Evolutionary conservation across 345 rosid genomes (phyloP), one percentile per base, ranked within the genome.

Genomic region (Brassica rapa): DNA sequence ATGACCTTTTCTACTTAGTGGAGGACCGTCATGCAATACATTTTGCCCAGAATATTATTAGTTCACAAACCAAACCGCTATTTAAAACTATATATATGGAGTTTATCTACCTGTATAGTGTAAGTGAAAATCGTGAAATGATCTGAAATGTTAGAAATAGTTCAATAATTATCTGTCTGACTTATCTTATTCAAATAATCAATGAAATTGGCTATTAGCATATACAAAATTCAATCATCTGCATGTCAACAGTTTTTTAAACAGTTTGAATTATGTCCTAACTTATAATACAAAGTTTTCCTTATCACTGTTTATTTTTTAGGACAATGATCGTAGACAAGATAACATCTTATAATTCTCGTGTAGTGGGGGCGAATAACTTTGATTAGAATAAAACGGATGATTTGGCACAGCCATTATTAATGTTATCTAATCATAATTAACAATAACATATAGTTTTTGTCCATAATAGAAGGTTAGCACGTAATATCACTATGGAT

Each of bases 401-500:
- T 24, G 32, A 25, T 61, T 61, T 61, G 35, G 33, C 16, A 25
- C 33, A 25, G 51, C 7, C 1, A 62, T 68, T n/a, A 68, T 10
- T 62, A 23, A 32, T 76, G 24, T 9, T 25, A 67, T 43, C 10
- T 41, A 39, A 39, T 56, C 43, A 5, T 6, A 46, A 12, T 32
- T 77, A 35, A 69, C 69, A 39, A 62, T 32, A 46, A 14, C 33
- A 62, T 30, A 12, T 21, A 30, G 11, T 19, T 21, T 61, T 30
- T 27, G 43, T 59, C 61, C 55, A 46, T 33, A 46, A 62, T 32
- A 62, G 32, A 77, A 62, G 71, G 76, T 77, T 71, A 70, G 66
- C 71, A 71, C 66, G 76, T 64, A 63, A 55, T 70, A 70, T 77
- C 76, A 77, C 35, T 27, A 33, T 27, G 46, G 62, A 16, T 77